phyloP scores from a whole-genome alignment of 164 flowering plant species.

The Stephania japonica region DNA sequence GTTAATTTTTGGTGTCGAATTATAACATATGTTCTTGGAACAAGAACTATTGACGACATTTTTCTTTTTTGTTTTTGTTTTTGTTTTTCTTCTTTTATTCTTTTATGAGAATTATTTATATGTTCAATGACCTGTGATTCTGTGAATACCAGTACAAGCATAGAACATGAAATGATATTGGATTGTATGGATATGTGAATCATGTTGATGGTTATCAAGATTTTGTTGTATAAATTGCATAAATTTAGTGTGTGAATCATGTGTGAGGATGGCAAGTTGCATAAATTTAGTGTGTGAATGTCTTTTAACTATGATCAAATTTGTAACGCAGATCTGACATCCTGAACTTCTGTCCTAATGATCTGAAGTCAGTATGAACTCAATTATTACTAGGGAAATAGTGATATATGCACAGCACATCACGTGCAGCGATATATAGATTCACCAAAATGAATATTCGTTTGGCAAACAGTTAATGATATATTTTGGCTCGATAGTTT shows the following conservation, averaged over 20 bases:
- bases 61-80: background rate
- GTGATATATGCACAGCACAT: background rate
- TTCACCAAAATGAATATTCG: background rate
- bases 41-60: background rate
- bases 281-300: background rate
- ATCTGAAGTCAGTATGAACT: background rate
- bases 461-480: background rate
- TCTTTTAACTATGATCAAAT: background rate
- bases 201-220: background rate
- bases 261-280: too few species aligned
- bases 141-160: background rate
- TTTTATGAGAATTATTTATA: background rate
- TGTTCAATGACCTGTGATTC: background rate
- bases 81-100: background rate
- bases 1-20: background rate
- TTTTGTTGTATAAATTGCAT: background rate
- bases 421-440: background rate
- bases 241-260: background rate
- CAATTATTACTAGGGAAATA: background rate
- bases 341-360: background rate
- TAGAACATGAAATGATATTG: background rate
- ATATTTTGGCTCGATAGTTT: background rate
- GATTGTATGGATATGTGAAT: background rate
- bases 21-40: background rate
- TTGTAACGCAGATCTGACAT: background rate